Percentiles rank a stretch among this genome's conserved stretches.
Evolutionary conservation across 352 stramenopile genomes (phyloP).

Genomic region (Phytophthora litchii): DNA sequence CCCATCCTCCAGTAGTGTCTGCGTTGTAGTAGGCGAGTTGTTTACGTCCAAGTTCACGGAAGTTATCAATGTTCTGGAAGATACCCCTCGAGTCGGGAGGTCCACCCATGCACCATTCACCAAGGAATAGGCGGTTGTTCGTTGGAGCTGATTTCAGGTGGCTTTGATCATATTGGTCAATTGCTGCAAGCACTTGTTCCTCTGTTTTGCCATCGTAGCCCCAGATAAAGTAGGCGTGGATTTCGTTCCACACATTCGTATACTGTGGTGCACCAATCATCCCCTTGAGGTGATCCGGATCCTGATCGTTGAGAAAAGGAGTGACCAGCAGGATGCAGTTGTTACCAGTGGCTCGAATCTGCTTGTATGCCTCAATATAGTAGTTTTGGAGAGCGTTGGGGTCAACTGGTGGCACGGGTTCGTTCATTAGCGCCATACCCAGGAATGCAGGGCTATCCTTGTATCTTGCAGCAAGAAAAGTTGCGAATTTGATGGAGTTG

Average conservation of each 20-base stretch:
- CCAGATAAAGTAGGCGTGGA: constrained; percentile 62
- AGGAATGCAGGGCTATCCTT: constrained; percentile 47
- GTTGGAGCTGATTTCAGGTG: no score
- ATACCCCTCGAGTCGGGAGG: constrained; percentile 25
- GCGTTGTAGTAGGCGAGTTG: constrained; percentile 22
- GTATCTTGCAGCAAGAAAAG: constrained; percentile 48
- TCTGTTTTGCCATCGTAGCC: constrained; percentile 37
- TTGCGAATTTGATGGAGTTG: constrained; percentile 39
- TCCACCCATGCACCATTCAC: constrained; percentile 54
- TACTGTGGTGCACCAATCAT: constrained; percentile 42
- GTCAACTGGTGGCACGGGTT: constrained; percentile 32
- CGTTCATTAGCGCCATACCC: constrained; percentile 59
- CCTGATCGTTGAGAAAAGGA: constrained; percentile 45
- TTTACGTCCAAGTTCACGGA: constrained; percentile 27
- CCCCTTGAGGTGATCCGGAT: constrained; percentile 11
- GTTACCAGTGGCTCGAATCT: constrained; percentile 39
- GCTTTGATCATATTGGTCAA: no score
- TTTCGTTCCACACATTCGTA: constrained; percentile 63
- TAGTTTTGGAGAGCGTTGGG: constrained; percentile 32
- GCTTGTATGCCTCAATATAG: constrained; percentile 43
- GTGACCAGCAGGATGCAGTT: constrained; percentile 49
- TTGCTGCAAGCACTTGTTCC: not conserved
- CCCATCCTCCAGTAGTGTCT: no score
- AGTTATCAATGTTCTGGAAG: constrained; percentile 28
- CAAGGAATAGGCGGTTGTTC: constrained; percentile 37